A percentile compares a stretch with the other conserved stretches of the same genome.
These are phyloP conservation scores for Hyphodiscus hymeniophilus DNA, from an alignment of 495 filamentous ascomycete genomes.

Conservation along the genomic window DNA sequence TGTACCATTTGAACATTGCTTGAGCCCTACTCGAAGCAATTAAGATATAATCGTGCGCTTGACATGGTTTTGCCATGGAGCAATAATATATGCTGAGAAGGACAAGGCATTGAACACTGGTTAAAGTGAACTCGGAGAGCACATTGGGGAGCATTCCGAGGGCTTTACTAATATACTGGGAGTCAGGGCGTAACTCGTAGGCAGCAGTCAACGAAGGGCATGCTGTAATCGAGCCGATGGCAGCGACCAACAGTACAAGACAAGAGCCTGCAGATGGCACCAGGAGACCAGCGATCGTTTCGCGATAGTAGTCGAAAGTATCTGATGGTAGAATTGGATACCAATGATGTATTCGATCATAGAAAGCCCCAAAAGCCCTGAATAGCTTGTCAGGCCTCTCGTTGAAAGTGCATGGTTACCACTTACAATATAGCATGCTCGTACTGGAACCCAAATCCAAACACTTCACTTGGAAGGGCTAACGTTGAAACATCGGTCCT, in stretches of 20 bases:
- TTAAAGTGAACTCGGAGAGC: slow-evolving; percentile 7
- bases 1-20: slow-evolving; percentile 12
- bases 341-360: slow-evolving; percentile 8
- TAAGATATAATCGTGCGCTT: slow-evolving; percentile 11
- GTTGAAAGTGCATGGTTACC: too few species aligned
- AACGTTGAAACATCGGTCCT: slow-evolving; percentile 4
- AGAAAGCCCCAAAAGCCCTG: slow-evolving; percentile 9
- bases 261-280: slow-evolving; percentile 1
- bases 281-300: background rate
- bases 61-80: slow-evolving; percentile 11
- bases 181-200: slow-evolving; percentile 6
- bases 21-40: slow-evolving; percentile 13
- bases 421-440: slow-evolving; percentile 9
- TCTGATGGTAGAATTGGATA: slow-evolving; percentile 6
- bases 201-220: slow-evolving; percentile 2
- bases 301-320: slow-evolving; percentile 1
- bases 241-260: slow-evolving; percentile 10
- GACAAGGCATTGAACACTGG: slow-evolving; percentile 12
- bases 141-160: slow-evolving; percentile 8
- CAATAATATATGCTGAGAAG: slow-evolving; percentile 13
- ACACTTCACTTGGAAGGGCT: background rate
- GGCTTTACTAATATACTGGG: slow-evolving; percentile 1
- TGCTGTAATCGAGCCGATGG: slow-evolving; percentile 9
- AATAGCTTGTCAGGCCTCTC: background rate
- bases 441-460: slow-evolving; percentile 1